phyloP scores from a whole-genome alignment of 2,329 filamentous ascomycete species.

The Stagonosporopsis vannaccii region DNA sequence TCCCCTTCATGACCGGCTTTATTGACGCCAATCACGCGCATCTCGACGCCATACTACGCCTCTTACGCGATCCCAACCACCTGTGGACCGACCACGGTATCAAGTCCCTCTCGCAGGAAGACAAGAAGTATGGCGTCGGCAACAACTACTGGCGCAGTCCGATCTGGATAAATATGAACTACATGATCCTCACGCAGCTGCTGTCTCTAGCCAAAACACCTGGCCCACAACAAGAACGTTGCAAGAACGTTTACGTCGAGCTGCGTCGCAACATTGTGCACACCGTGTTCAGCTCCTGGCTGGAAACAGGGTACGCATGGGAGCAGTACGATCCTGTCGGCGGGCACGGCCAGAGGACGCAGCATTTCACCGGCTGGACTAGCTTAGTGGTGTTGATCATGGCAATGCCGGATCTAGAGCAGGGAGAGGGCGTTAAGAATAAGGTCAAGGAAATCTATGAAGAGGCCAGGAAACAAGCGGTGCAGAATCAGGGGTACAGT shows the following conservation, averaged over 20 bases:
- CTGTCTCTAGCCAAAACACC: slow-evolving; percentile 47
- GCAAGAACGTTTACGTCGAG: slow-evolving; percentile 73
- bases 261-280: slow-evolving; percentile 84
- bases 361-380: slow-evolving; percentile 97
- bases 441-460: slow-evolving; percentile 29
- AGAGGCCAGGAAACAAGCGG: slow-evolving; percentile 33
- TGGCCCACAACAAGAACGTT: slow-evolving; percentile 71
- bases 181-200: slow-evolving; percentile 80
- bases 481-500: slow-evolving; percentile 23
- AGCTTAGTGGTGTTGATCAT: slow-evolving; percentile 94
- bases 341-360: slow-evolving; percentile 84
- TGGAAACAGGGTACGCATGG: slow-evolving; percentile 93
- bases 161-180: slow-evolving; percentile 97
- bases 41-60: slow-evolving; percentile 74
- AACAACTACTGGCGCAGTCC: slow-evolving; percentile 98
- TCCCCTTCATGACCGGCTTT: slow-evolving; percentile 86
- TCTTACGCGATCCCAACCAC: slow-evolving; percentile 79
- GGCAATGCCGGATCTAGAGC: slow-evolving; percentile 77
- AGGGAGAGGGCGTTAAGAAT: slow-evolving; percentile 24
- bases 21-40: slow-evolving; percentile 75
- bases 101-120: slow-evolving; percentile 81
- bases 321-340: slow-evolving; percentile 95
- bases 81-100: slow-evolving; percentile 87
- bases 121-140: slow-evolving; percentile 79
- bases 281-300: slow-evolving; percentile 85